Percentiles rank a stretch among this genome's conserved stretches.
phyloP scores from a whole-genome alignment of 306 rosid genomes.

The Rosa persica region DNA sequence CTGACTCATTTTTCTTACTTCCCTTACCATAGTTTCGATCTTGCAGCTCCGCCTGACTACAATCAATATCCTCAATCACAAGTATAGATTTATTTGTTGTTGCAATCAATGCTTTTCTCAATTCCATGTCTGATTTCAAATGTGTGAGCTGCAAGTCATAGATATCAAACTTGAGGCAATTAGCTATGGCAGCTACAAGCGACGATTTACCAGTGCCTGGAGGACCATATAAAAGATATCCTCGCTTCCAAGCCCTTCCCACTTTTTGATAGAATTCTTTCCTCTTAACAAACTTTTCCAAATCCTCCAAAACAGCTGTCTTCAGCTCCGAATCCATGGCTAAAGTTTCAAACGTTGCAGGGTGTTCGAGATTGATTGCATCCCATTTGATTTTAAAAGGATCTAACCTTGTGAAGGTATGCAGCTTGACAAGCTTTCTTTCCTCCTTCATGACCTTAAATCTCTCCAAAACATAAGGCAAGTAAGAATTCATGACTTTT shows the following conservation, averaged over 20 bases:
- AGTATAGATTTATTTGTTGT: conserved; percentile 73
- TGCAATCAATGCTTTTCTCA: conserved; percentile 52
- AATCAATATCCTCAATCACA: conserved; percentile 84
- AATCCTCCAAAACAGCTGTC: conserved; percentile 45
- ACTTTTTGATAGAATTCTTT: conserved; percentile 70
- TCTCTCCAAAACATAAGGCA: conserved; percentile 51
- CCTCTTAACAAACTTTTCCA: conserved; percentile 58
- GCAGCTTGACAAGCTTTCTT: conserved; percentile 52
- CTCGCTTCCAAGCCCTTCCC: conserved; percentile 86
- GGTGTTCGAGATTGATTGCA: conserved; percentile 66
- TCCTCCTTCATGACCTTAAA: conserved; percentile 45
- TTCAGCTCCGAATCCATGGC: conserved; percentile 63
- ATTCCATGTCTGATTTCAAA: conserved; percentile 49
- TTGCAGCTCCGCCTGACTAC: conserved; percentile 54
- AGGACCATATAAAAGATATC: conserved; percentile 73
- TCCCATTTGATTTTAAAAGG: conserved; percentile 45
- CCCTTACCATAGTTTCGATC: conserved; percentile 38
- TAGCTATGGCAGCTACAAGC: conserved; percentile 85
- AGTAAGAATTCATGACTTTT: conserved; percentile 31
- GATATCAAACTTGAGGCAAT: conserved; percentile 73
- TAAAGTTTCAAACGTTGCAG: conserved; percentile 65
- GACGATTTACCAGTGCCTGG: conserved; percentile 89
- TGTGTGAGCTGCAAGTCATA: conserved; percentile 71
- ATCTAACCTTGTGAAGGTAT: conserved; percentile 39
- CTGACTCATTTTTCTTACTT: background rate